Evolutionary conservation across 495 filamentous ascomycete species (phyloP).

Genomic region (Penicillium verhagenii): DNA sequence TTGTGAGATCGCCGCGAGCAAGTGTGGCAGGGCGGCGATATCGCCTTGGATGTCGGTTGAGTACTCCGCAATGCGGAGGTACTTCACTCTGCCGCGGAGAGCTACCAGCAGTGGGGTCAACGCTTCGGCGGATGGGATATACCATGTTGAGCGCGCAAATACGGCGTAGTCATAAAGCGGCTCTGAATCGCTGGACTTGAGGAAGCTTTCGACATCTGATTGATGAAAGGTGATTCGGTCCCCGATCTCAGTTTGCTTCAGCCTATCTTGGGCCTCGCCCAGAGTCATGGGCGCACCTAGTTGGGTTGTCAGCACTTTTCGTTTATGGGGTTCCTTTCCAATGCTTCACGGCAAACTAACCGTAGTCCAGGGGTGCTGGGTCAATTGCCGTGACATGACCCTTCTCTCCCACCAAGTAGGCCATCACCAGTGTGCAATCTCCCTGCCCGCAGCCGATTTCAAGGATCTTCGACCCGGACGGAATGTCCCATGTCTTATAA

Average conservation of each 20-base stretch:
- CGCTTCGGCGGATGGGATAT: not conserved
- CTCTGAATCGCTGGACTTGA: not conserved
- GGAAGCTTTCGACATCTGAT: not conserved
- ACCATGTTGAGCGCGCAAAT: not conserved
- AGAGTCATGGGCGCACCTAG: constrained; percentile 34
- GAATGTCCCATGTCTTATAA: constrained; percentile 29
- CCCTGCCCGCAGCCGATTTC: constrained; percentile 59
- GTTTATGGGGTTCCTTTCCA: not conserved
- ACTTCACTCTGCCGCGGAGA: not conserved
- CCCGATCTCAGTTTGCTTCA: not conserved
- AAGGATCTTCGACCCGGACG: constrained; percentile 40
- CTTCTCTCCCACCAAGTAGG: constrained; percentile 39
- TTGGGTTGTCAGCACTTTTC: constrained; percentile 5
- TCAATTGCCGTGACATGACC: constrained; percentile 49
- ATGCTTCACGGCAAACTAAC: constrained; percentile 12
- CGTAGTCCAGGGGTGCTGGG: constrained; percentile 50
- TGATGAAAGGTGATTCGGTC: constrained; percentile 7
- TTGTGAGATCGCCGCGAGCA: constrained; percentile 24
- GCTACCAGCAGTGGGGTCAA: not conserved
- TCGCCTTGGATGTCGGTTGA: constrained; percentile 1
- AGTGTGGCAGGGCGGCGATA: constrained; percentile 20
- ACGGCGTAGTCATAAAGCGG: constrained; percentile 1
- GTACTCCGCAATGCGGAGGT: constrained; percentile 9
- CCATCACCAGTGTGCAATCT: constrained; percentile 47
- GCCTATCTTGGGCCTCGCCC: constrained; percentile 29